A percentile compares a stretch with the other conserved stretches of the same genome.
Conservation (phyloP, 257 asterid species). For the Penstemon eatonii region DNA sequence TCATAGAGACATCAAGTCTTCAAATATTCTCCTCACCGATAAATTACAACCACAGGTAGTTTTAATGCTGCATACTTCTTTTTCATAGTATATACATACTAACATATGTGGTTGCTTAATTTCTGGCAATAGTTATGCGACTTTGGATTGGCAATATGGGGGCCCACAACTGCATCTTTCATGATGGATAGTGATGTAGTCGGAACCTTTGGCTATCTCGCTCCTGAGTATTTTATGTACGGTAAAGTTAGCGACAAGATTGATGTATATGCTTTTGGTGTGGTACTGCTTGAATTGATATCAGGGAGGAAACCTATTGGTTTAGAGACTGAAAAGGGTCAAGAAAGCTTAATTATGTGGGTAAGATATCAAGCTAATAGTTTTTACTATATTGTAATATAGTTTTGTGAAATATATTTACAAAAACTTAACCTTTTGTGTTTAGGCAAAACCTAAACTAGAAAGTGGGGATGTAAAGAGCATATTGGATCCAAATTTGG, state of each 20-base stretch:
- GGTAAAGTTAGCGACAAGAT: conserved; percentile 94
- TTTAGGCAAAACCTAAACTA: conserved; percentile 77
- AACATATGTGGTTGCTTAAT: conserved; percentile 4
- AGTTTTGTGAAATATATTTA: conserved; percentile 4
- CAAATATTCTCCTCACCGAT: conserved; percentile 74
- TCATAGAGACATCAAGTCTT: conserved; percentile 87
- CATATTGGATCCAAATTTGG: conserved; percentile 68
- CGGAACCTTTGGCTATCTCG: conserved; percentile 97
- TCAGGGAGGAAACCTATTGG: conserved; percentile 89
- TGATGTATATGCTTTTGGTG: conserved; percentile 94
- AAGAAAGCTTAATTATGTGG: conserved; percentile 91
- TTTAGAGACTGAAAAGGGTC: conserved; percentile 55
- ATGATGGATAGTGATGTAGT: conserved; percentile 73
- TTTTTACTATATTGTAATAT: neutral
- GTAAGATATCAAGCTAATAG: conserved; percentile 44
- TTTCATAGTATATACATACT: neutral
- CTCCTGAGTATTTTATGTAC: conserved; percentile 97
- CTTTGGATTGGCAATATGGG: conserved; percentile 92
- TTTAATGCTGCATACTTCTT: neutral
- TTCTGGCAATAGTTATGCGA: conserved; percentile 59
- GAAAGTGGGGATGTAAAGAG: conserved; percentile 56
- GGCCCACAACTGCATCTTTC: conserved; percentile 64
- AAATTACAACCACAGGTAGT: conserved; percentile 76
- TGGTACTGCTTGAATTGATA: conserved; percentile 81
- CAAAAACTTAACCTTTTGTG: neutral